These are phyloP conservation scores for Rhodotorula mucilaginosa DNA, from an alignment of 1,284 basidiomycete species.

Conservation along the genomic window DNA sequence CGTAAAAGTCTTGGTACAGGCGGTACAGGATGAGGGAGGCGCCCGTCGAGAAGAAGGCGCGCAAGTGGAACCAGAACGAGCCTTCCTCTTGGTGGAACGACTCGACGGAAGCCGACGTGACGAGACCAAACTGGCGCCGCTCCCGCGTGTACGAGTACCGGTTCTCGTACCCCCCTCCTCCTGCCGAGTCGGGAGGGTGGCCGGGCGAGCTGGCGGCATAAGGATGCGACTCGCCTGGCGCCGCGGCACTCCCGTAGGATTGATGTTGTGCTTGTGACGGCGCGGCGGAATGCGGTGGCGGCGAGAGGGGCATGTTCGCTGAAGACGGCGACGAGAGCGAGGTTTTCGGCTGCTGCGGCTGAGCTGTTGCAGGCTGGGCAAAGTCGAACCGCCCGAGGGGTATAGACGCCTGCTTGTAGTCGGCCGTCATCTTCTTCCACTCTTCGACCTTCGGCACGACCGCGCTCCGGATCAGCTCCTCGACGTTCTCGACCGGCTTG, in stretches of 20 bases:
- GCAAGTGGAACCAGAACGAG: conserved; percentile 95
- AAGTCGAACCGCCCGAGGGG: conserved; percentile 86
- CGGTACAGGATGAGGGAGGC: conserved; percentile 84
- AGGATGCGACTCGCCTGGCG: background rate
- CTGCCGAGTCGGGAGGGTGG: background rate
- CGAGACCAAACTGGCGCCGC: conserved; percentile 59
- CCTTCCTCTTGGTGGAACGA: conserved; percentile 96
- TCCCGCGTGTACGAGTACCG: conserved; percentile 41
- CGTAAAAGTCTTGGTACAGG: conserved; percentile 97
- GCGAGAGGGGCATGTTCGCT: conserved; percentile 50
- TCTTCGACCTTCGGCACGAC: conserved; percentile 87
- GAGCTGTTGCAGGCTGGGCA: conserved; percentile 8
- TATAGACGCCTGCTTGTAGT: conserved; percentile 94
- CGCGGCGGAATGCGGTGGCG: background rate
- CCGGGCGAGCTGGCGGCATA: background rate
- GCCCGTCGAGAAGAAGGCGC: conserved; percentile 72
- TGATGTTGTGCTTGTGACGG: background rate
- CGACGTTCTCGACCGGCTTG: conserved; percentile 65
- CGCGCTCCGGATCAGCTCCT: conserved; percentile 74
- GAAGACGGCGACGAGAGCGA: conserved; percentile 28
- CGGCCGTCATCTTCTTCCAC: conserved; percentile 93
- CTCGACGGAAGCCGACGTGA: conserved; percentile 84
- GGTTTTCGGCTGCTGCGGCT: conserved; percentile 6
- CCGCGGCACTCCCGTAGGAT: background rate
- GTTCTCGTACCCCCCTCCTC: conserved; percentile 12